These are phyloP conservation scores for Penicillium sp. DNA, from an alignment of 2,329 filamentous ascomycete species.

Conservation along the genomic window DNA sequence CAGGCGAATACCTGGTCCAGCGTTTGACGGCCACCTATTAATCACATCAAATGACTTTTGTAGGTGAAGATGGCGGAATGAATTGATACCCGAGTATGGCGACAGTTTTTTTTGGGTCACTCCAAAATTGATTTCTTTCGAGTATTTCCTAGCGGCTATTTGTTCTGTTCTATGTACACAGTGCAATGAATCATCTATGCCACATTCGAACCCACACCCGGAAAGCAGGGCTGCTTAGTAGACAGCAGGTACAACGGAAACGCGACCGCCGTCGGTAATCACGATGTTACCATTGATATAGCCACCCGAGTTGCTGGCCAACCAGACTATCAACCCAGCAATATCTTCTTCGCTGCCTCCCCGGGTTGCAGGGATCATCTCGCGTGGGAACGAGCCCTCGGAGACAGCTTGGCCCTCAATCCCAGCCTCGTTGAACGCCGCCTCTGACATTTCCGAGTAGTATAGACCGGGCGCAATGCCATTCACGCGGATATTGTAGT, in stretches of 20 bases:
- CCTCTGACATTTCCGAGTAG: constrained; percentile 62
- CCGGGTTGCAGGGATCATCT: constrained; percentile 59
- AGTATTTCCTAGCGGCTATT: not conserved
- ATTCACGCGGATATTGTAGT: constrained; percentile 51
- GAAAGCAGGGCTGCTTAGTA: constrained; percentile 41
- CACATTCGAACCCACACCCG: too few species aligned
- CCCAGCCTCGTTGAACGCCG: constrained; percentile 47
- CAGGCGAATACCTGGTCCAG: constrained; percentile 78
- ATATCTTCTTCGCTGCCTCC: constrained; percentile 65
- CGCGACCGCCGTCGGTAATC: constrained; percentile 64
- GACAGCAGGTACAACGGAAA: constrained; percentile 58
- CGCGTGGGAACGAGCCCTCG: constrained; percentile 45
- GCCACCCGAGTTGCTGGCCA: constrained; percentile 65
- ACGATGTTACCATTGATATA: constrained; percentile 67
- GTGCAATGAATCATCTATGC: not conserved
- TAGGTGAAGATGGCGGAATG: not conserved
- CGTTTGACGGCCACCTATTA: constrained; percentile 73
- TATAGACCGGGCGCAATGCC: constrained; percentile 57
- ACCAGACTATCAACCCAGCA: constrained; percentile 65
- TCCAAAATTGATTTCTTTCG: not conserved
- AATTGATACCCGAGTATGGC: not conserved
- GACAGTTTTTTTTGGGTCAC: not conserved
- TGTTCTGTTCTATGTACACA: not conserved
- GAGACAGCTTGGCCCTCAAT: constrained; percentile 37
- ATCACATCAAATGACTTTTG: not conserved